Conservation (phyloP, 116 monocot genomes). For the Thalassia testudinum region DNA sequence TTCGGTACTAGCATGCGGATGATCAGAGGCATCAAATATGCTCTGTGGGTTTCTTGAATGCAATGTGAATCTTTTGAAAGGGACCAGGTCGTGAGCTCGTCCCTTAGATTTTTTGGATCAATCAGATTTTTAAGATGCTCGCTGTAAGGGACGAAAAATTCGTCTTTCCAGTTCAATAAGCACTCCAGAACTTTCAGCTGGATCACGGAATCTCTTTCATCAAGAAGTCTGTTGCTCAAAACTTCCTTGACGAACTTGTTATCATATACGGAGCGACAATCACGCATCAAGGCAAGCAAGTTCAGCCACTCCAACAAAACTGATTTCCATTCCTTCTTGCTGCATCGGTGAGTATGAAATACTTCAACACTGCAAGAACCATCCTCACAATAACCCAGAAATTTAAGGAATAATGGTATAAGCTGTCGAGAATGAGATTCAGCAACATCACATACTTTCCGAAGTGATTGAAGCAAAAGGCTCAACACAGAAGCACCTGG, state of each 20-base stretch:
- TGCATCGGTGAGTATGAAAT: constrained; percentile 21
- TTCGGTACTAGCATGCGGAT: constrained; percentile 67
- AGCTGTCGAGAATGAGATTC: constrained; percentile 77
- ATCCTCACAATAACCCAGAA: constrained; percentile 56
- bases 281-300: constrained; percentile 43
- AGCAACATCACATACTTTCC: constrained; percentile 50
- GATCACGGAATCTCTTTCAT: constrained; percentile 58
- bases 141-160: constrained; percentile 55
- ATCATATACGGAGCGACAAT: constrained; percentile 44
- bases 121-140: constrained; percentile 60
- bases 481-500: constrained; percentile 35
- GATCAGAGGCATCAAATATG: constrained; percentile 51
- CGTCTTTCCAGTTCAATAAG: constrained; percentile 84
- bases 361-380: constrained; percentile 27
- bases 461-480: constrained; percentile 62
- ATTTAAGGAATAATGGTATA: constrained; percentile 64
- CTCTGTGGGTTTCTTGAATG: constrained; percentile 57
- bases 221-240: constrained; percentile 66
- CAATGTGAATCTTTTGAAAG: constrained; percentile 52
- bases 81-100: constrained; percentile 75
- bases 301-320: constrained; percentile 81
- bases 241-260: constrained; percentile 63
- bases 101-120: constrained; percentile 40
- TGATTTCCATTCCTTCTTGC: constrained; percentile 46
- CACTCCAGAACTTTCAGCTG: constrained; percentile 81